These are phyloP conservation scores for Gaeumannomyces sp. DNA, from an alignment of 2,329 filamentous ascomycete species.

Conservation along the genomic window DNA sequence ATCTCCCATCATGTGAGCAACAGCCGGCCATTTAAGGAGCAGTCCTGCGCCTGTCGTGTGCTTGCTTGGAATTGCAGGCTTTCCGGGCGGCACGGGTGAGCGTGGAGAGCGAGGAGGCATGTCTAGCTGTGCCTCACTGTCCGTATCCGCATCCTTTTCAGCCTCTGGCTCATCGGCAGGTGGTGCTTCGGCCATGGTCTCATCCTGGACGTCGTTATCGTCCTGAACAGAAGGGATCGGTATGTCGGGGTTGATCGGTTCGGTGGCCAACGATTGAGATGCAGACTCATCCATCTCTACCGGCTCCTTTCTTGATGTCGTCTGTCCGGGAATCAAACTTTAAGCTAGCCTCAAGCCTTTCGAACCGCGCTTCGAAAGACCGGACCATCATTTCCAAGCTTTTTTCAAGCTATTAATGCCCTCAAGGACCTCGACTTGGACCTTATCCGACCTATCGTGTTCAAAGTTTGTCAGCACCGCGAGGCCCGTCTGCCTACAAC, in stretches of 20 bases:
- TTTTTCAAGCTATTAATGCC: slow-evolving; percentile 29
- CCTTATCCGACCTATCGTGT: slow-evolving; percentile 48
- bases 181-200: background rate
- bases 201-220: background rate
- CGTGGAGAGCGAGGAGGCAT: slow-evolving; percentile 36
- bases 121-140: slow-evolving; percentile 44
- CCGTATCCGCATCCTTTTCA: slow-evolving; percentile 18
- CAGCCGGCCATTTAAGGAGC: slow-evolving; percentile 66
- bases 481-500: background rate
- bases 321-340: background rate
- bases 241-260: background rate
- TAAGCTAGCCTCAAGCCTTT: background rate
- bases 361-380: slow-evolving; percentile 3
- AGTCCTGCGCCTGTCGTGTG: slow-evolving; percentile 88
- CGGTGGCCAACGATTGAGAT: background rate
- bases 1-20: slow-evolving; percentile 54
- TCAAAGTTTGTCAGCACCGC: slow-evolving; percentile 18
- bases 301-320: background rate
- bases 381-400: slow-evolving; percentile 18
- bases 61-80: slow-evolving; percentile 70
- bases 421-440: slow-evolving; percentile 54
- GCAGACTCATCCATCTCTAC: background rate
- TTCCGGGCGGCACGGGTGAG: slow-evolving; percentile 47
- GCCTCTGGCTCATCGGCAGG: background rate
- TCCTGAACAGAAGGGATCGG: background rate